Conservation (phyloP, 306 rosid genomes). For the Trifolium fragiferum region DNA sequence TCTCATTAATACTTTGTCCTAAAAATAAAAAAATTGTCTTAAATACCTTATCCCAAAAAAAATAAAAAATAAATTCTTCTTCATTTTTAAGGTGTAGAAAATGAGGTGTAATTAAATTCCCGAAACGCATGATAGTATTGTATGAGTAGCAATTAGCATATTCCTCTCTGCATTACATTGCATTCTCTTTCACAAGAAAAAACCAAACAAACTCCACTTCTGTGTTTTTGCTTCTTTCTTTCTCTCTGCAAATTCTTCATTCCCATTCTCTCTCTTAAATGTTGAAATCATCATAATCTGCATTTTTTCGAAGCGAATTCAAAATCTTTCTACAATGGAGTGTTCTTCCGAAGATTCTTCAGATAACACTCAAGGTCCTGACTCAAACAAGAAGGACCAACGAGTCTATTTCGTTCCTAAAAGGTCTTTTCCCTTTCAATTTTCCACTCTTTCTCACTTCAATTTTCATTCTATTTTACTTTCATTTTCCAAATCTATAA, state of each 20-base stretch:
- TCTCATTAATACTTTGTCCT: too few species aligned
- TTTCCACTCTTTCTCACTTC: conserved; percentile 40
- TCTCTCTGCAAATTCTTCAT: conserved; percentile 74
- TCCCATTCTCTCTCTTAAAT: conserved; percentile 17
- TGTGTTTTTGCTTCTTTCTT: conserved; percentile 51
- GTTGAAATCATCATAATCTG: conserved; percentile 48
- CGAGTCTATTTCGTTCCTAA: conserved; percentile 93
- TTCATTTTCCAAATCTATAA: conserved; percentile 44
- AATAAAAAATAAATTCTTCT: background rate
- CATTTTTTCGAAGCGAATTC: conserved; percentile 44
- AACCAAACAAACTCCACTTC: conserved; percentile 57
- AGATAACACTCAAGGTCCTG: conserved; percentile 54
- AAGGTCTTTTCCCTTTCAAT: conserved; percentile 56
- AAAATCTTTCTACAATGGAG: conserved; percentile 54
- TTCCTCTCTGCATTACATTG: conserved; percentile 35
- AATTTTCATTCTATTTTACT: conserved; percentile 36
- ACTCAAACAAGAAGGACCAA: conserved; percentile 63
- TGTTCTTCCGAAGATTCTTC: conserved; percentile 66
- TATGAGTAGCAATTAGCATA: conserved; percentile 5
- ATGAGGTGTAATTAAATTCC: conserved; percentile 25
- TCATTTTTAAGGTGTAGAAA: background rate
- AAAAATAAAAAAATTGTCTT: too few species aligned
- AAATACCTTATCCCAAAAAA: too few species aligned
- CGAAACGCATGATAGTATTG: conserved; percentile 17
- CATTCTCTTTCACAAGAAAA: conserved; percentile 56